Base-by-base conservation (phyloP, 2,329 filamentous ascomycete genomes). In the Aschersonia sp. region DNA sequence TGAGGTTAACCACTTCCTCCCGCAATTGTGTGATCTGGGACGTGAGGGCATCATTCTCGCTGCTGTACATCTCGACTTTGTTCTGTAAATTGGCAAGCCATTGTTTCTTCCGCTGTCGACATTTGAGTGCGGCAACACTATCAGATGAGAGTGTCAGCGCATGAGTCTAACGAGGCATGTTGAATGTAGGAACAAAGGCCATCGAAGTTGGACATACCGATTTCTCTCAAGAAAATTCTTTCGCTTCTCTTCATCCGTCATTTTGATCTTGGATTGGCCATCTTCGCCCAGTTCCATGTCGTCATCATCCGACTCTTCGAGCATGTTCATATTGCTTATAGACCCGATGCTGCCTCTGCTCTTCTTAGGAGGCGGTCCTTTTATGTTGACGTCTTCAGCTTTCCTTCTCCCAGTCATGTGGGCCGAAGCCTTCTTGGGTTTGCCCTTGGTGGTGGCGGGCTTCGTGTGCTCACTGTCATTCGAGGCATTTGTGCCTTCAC, bases 161-260 rank as follows among this genome's bases (percentile, higher is more conserved):
- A 29, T 20, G 20, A 20, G 20, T 20, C 20, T 20, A 20, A 20
- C 20, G 20, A 20, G 20, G 20, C 20, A 20, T 20, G 20, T 20
- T 20, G 20, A 20, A 20, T 20, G 20, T 20, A 20, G 20, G 20
- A 20, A 20, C 20, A 20, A 20, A 20, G 20, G 20, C 20, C 20
- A 20, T 29, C 40, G 10, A 6, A 4, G 3, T 29, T 32, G 31
- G 45, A 69, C 79, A 58, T 79, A 94, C 91, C 91, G 82, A 65
- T 98, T 98, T 31, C 92, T 77, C 61, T 98, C 92, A 2, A 98
- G 72, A 65, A 98, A 98, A 63, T 97, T 98, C 70, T 94, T 95
- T 42, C 92, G 78, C 72, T 98, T 98, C 70, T 98, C 92, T 60
- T 97, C 92, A 49, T 97, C 92, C 0, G 89, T 96, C 88, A 96